Evolutionary conservation across 2,329 filamentous ascomycete genomes (phyloP).

Genomic region (Fusarium lyarnte): DNA sequence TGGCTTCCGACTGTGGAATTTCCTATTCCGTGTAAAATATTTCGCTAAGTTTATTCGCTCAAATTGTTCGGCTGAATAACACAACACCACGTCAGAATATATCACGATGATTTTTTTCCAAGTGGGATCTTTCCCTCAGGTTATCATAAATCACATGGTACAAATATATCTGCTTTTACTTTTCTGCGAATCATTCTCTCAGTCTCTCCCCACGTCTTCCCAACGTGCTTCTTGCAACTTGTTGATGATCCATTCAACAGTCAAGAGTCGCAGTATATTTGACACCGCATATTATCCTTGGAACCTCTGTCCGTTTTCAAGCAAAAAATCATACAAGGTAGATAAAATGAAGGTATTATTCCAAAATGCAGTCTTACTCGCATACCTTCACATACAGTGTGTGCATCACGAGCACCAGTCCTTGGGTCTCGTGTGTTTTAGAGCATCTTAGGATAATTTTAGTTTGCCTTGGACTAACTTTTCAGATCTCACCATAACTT

Average conservation of each 20-base stretch:
- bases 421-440: neutral
- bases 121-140: neutral
- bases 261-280: neutral
- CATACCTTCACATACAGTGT: neutral
- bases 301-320: too few relatives aligned
- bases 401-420: neutral
- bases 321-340: too few relatives aligned
- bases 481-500: neutral
- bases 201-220: neutral
- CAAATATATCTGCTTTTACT: too few relatives aligned
- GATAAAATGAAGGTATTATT: neutral
- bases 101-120: neutral
- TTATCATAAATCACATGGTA: too few relatives aligned
- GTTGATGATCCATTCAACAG: neutral
- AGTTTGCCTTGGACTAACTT: neutral
- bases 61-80: neutral
- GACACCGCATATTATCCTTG: neutral
- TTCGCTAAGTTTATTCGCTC: neutral
- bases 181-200: neutral
- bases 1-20: neutral
- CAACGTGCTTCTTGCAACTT: neutral
- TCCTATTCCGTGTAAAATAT: neutral
- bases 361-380: neutral
- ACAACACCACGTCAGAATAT: neutral
- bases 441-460: neutral